Conservation (phyloP, 169 alveolate genomes). For the Cryptosporidium ubiquitum region DNA sequence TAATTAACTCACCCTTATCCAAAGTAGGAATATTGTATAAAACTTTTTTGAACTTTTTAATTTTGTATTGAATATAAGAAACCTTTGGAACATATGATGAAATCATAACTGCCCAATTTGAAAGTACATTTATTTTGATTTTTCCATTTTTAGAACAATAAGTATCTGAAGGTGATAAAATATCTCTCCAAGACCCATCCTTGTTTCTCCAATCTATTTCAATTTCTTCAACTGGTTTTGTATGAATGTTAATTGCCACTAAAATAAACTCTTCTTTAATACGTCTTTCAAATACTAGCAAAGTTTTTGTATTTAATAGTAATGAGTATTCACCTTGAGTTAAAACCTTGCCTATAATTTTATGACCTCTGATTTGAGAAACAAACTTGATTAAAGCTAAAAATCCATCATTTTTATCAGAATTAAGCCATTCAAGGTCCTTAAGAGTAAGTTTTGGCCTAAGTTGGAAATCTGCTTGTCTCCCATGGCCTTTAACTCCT, state of each 20-base stretch:
- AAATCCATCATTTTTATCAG: conserved; percentile 15
- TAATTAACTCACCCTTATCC: neutral
- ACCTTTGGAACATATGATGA: conserved; percentile 12
- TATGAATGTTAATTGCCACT: conserved; percentile 37
- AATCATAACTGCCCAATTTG: conserved; percentile 53
- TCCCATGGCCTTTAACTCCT: conserved; percentile 61
- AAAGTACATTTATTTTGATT: neutral
- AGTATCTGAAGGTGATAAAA: conserved; percentile 26
- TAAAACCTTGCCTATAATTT: conserved; percentile 10
- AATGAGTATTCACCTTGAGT: conserved; percentile 6
- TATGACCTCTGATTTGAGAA: conserved; percentile 27
- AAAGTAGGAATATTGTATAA: neutral
- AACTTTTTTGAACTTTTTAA: conserved; percentile 8
- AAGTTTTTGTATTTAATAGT: conserved; percentile 17
- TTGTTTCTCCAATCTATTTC: conserved; percentile 26
- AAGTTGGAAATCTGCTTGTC: conserved; percentile 46
- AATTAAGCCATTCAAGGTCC: conserved; percentile 10
- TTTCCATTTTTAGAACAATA: conserved; percentile 13
- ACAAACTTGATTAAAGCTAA: conserved; percentile 12
- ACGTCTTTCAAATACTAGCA: conserved; percentile 35
- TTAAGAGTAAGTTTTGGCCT: conserved; percentile 47
- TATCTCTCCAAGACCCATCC: conserved; percentile 54
- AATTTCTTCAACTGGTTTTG: conserved; percentile 4
- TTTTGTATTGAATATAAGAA: neutral
- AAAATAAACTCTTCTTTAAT: neutral